These are phyloP conservation scores for Rhodotorula sp. DNA, from an alignment of 1,284 basidiomycete genomes.

Conservation along the genomic window DNA sequence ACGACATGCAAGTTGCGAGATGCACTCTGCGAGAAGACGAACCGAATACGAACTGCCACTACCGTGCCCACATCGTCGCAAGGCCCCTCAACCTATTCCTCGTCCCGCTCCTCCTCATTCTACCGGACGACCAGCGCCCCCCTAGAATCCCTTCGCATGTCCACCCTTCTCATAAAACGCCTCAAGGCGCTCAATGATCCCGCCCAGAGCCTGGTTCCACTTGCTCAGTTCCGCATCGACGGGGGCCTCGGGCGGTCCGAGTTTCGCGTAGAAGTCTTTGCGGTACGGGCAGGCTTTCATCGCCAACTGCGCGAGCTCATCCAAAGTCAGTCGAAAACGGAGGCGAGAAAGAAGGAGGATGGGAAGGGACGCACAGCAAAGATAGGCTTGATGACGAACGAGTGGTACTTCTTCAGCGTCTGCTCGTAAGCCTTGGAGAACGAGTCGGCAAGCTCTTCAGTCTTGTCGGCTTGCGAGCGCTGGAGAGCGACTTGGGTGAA, in stretches of 20 bases:
- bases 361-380: constrained; percentile 66
- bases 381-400: constrained; percentile 77
- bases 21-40: too few species aligned
- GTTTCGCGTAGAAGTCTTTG: constrained; percentile 83
- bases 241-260: constrained; percentile 68
- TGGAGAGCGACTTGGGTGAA: constrained; percentile 88
- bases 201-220: constrained; percentile 62
- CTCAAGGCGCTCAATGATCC: constrained; percentile 39
- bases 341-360: background rate
- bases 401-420: constrained; percentile 82
- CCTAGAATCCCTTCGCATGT: constrained; percentile 32
- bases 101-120: too few species aligned
- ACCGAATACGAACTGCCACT: too few species aligned
- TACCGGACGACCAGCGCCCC: background rate
- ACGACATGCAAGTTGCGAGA: too few species aligned
- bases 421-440: constrained; percentile 81
- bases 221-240: constrained; percentile 67
- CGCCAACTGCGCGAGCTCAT: constrained; percentile 63
- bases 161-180: constrained; percentile 37
- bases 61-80: background rate
- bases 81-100: too few species aligned
- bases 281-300: constrained; percentile 97
- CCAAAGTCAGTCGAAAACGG: background rate
- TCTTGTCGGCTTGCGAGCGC: constrained; percentile 64
- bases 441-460: constrained; percentile 67